A percentile compares a stretch with the other conserved stretches of the same genome.
Conservation (phyloP, 805 yeast species). For the Jamesozyma jinghongensis region DNA sequence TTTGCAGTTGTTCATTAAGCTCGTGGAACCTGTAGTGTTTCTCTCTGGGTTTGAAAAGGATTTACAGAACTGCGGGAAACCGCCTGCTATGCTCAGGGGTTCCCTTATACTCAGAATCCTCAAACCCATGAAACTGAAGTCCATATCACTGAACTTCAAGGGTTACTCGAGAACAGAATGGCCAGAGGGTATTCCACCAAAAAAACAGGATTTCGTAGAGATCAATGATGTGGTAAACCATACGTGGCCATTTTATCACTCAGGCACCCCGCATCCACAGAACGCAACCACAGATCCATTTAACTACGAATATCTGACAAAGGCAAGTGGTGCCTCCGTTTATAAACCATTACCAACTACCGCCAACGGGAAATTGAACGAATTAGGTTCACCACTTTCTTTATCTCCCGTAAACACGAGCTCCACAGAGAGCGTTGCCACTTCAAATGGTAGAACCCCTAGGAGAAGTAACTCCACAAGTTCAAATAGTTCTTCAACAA, state of each 20-base stretch:
- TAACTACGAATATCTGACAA: slow-evolving; percentile 5
- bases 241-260: slow-evolving; percentile 80
- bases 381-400: background rate
- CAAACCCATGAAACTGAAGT: slow-evolving; percentile 64
- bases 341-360: slow-evolving; percentile 8
- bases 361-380: background rate
- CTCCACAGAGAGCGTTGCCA: background rate
- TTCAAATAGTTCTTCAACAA: background rate
- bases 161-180: slow-evolving; percentile 80
- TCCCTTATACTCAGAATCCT: slow-evolving; percentile 58
- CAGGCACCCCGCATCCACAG: background rate
- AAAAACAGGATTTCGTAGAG: slow-evolving; percentile 58
- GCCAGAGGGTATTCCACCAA: slow-evolving; percentile 98
- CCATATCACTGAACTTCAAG: slow-evolving; percentile 49
- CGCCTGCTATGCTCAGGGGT: slow-evolving; percentile 79
- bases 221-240: slow-evolving; percentile 59
- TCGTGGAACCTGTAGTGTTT: slow-evolving; percentile 74
- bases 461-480: slow-evolving; percentile 6
- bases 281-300: background rate
- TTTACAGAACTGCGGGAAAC: slow-evolving; percentile 51
- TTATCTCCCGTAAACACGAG: slow-evolving; percentile 4
- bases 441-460: background rate
- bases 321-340: slow-evolving; percentile 14
- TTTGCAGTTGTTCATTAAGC: slow-evolving; percentile 57
- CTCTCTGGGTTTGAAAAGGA: slow-evolving; percentile 67